phyloP scores from a whole-genome alignment of 2,329 filamentous ascomycete genomes.

The Penicillium janthinellum region DNA sequence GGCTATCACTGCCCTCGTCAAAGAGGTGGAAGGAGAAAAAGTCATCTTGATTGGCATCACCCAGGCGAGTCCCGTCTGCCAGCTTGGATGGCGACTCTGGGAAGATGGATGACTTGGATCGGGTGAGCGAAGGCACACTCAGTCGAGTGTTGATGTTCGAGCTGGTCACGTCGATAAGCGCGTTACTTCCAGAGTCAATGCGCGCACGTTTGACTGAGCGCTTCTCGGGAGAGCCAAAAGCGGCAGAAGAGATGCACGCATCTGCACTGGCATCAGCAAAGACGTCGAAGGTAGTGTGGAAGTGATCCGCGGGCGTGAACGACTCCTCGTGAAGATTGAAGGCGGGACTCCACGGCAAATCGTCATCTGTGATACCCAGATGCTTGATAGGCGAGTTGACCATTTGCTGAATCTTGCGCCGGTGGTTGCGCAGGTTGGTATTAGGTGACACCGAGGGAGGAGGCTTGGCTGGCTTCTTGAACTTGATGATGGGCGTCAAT shows the following conservation, averaged over 20 bases:
- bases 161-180: conserved; percentile 51
- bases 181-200: conserved; percentile 51
- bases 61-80: conserved; percentile 34
- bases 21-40: conserved; percentile 53
- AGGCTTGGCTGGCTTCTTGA: conserved; percentile 66
- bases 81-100: conserved; percentile 46
- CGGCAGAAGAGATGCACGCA: conserved; percentile 40
- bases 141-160: conserved; percentile 40
- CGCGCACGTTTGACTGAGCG: conserved; percentile 54
- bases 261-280: conserved; percentile 51
- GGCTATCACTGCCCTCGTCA: conserved; percentile 48
- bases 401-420: conserved; percentile 77
- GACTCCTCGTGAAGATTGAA: conserved; percentile 56
- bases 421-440: conserved; percentile 86
- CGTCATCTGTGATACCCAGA: conserved; percentile 44
- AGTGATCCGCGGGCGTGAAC: conserved; percentile 42
- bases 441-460: conserved; percentile 86
- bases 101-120: conserved; percentile 39
- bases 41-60: conserved; percentile 45
- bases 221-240: conserved; percentile 58
- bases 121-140: conserved; percentile 37
- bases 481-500: conserved; percentile 80
- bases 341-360: conserved; percentile 50
- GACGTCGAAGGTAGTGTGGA: conserved; percentile 58
- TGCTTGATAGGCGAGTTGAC: conserved; percentile 71